Conservation (phyloP, 768 basidiomycete species). For the Rhodotorula diobovata region DNA sequence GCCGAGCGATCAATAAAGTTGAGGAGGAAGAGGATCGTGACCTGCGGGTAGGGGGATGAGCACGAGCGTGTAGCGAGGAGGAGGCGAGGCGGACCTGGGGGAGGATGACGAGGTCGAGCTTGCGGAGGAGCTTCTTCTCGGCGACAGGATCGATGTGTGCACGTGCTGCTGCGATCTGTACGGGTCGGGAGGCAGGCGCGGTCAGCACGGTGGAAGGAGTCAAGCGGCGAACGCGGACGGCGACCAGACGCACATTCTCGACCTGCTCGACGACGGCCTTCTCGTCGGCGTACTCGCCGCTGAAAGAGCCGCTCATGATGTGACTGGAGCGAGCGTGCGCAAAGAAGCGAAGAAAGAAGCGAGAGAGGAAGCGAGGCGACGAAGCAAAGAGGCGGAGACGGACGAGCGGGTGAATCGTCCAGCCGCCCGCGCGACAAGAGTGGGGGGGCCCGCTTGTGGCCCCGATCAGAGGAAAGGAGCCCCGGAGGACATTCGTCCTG, state of each 20-base stretch:
- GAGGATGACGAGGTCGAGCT: slow-evolving; percentile 30
- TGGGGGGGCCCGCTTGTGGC: no score
- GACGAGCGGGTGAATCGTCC: no score
- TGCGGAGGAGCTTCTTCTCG: slow-evolving; percentile 25
- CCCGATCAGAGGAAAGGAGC: no score
- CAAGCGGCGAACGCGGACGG: background rate
- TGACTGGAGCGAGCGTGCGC: background rate
- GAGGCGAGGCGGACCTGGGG: background rate
- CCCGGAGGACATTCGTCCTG: no score
- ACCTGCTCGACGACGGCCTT: slow-evolving; percentile 17
- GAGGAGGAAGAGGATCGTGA: slow-evolving; percentile 35
- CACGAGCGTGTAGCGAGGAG: no score
- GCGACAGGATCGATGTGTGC: slow-evolving; percentile 8
- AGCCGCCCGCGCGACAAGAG: no score
- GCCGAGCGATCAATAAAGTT: slow-evolving; percentile 31
- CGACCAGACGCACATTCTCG: slow-evolving; percentile 16
- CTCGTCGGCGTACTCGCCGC: slow-evolving; percentile 23
- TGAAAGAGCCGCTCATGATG: background rate
- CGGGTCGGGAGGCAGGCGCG: background rate
- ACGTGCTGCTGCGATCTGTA: background rate
- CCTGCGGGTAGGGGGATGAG: no score
- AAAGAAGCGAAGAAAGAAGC: background rate
- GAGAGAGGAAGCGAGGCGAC: background rate
- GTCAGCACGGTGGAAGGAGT: background rate
- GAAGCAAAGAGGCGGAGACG: no score